These are phyloP conservation scores for Megacollybia platyphylla DNA, from an alignment of 1,284 basidiomycete genomes.

Conservation along the genomic window DNA sequence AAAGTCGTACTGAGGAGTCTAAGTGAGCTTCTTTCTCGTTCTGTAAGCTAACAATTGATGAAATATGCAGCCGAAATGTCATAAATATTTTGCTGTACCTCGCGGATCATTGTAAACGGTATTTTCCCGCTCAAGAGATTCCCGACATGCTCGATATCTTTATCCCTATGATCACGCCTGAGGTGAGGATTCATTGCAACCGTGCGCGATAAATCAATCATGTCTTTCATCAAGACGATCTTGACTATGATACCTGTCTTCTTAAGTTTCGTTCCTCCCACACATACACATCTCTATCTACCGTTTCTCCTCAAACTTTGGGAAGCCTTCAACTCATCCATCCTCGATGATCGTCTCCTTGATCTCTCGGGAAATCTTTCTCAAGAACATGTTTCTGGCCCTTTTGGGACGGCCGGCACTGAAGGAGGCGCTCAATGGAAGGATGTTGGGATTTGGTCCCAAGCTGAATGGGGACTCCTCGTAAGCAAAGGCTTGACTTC, in stretches of 20 bases:
- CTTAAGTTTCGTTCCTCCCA: constrained; percentile 67
- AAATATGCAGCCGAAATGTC: constrained; percentile 38
- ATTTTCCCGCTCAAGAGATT: constrained; percentile 57
- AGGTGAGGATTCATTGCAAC: constrained; percentile 25
- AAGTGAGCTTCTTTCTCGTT: constrained; percentile 22
- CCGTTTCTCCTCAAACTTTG: constrained; percentile 71
- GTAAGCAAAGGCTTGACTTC: constrained; percentile 81
- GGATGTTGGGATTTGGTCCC: constrained; percentile 82
- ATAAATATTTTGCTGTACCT: constrained; percentile 61
- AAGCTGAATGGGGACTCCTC: constrained; percentile 77
- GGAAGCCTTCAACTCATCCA: constrained; percentile 75
- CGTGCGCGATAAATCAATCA: not conserved
- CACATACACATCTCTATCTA: constrained; percentile 56
- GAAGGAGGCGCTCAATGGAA: constrained; percentile 52
- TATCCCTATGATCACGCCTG: constrained; percentile 51
- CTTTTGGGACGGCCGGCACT: constrained; percentile 33
- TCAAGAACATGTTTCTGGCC: constrained; percentile 65
- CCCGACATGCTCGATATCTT: constrained; percentile 64
- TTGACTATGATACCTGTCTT: constrained; percentile 61
- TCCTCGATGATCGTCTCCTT: constrained; percentile 78
- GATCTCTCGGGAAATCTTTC: constrained; percentile 70
- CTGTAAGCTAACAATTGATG: not conserved
- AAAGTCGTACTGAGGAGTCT: constrained; percentile 41
- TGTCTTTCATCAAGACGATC: constrained; percentile 28
- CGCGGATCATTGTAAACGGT: constrained; percentile 58